These are phyloP conservation scores for Cucumis melo DNA, from an alignment of 306 rosid genomes.

Conservation along the genomic window DNA sequence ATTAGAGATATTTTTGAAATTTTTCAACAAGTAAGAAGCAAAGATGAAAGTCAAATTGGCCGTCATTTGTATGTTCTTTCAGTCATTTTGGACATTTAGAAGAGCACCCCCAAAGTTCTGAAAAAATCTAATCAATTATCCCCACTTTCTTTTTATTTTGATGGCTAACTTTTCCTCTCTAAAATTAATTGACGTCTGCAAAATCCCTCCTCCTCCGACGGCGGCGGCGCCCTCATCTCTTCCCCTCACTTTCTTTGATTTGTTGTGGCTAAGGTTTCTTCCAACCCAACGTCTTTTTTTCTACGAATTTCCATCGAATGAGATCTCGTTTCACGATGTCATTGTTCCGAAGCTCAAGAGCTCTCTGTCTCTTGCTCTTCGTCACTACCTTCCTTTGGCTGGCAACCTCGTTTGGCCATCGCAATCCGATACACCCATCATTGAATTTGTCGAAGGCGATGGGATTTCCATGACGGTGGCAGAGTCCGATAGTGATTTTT, in stretches of 20 bases:
- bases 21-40: no score
- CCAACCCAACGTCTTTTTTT: slow-evolving; percentile 11
- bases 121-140: no score
- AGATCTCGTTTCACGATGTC: background rate
- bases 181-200: background rate
- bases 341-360: background rate
- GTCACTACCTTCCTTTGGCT: background rate
- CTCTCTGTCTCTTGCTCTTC: background rate
- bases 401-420: background rate
- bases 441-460: background rate
- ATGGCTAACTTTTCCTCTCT: background rate
- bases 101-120: no score
- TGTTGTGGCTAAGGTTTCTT: slow-evolving; percentile 1
- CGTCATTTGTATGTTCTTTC: no score
- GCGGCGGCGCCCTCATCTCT: slow-evolving; percentile 8
- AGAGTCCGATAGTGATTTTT: background rate
- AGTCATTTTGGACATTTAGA: no score
- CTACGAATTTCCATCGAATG: background rate
- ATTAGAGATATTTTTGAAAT: no score
- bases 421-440: background rate
- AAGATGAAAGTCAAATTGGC: no score
- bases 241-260: slow-evolving; percentile 22
- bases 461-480: background rate
- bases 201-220: background rate
- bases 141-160: no score